Evolutionary conservation across 2,329 filamentous ascomycete species (phyloP).

Genomic region (Fusarium sp.): DNA sequence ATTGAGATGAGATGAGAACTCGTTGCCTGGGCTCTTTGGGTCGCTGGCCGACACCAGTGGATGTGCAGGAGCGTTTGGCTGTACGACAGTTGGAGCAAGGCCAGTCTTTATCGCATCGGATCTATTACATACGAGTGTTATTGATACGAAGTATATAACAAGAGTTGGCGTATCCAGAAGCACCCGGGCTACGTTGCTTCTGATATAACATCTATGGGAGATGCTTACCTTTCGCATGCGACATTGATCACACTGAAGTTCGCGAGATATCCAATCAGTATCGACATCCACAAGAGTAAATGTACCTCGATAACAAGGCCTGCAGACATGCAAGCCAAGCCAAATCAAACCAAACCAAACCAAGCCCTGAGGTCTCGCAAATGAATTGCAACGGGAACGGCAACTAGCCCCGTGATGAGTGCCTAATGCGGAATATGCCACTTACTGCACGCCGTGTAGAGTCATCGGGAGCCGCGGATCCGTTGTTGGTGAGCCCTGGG

Average conservation of each 20-base stretch:
- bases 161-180: constrained; percentile 3
- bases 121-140: constrained; percentile 54
- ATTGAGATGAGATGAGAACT: constrained; percentile 71
- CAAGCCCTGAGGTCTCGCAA: background rate
- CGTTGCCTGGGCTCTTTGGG: constrained; percentile 67
- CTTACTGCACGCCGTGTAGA: constrained; percentile 54
- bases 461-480: constrained; percentile 54
- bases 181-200: constrained; percentile 15
- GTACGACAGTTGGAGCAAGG: constrained; percentile 70
- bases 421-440: constrained; percentile 33
- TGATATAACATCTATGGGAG: constrained; percentile 3
- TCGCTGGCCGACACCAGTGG: constrained; percentile 65
- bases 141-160: constrained; percentile 18
- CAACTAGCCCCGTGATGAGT: background rate
- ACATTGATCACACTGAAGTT: constrained; percentile 60
- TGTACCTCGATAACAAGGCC: background rate
- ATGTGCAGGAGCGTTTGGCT: constrained; percentile 65
- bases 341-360: background rate
- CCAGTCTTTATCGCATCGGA: constrained; percentile 69
- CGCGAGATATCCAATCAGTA: constrained; percentile 13
- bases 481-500: constrained; percentile 21
- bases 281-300: background rate
- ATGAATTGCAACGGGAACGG: background rate
- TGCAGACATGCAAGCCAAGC: background rate
- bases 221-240: constrained; percentile 56